Percentiles rank a stretch among this genome's conserved stretches.
These are phyloP conservation scores for Elaeis oleifera DNA, from an alignment of 202 grass and related monocot species.

Conservation along the genomic window DNA sequence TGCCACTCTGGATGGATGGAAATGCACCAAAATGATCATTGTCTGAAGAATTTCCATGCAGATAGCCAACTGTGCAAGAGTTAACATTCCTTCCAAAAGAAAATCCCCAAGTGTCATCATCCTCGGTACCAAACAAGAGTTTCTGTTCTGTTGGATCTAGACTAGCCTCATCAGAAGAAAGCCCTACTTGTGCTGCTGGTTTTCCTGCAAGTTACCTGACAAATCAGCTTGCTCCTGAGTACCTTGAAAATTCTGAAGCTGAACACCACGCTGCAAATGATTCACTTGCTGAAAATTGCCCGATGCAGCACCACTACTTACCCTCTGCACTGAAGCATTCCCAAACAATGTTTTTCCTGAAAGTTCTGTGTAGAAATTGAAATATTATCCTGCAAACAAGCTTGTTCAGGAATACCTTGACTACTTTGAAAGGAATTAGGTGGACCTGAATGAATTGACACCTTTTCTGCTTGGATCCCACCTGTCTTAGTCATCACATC, in stretches of 20 bases:
- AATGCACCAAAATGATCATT: conserved; percentile 52
- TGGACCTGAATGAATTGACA: conserved; percentile 12
- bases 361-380: conserved; percentile 56
- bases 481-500: conserved; percentile 38
- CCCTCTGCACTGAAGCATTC: conserved; percentile 32
- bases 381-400: conserved; percentile 20
- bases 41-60: conserved; percentile 43
- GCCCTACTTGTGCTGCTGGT: conserved; percentile 39
- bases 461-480: conserved; percentile 39
- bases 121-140: conserved; percentile 67
- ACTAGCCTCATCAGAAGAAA: conserved; percentile 54
- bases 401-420: conserved; percentile 41
- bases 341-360: conserved; percentile 56
- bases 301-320: conserved; percentile 44
- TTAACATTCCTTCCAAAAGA: conserved; percentile 46
- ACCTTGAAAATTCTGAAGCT: conserved; percentile 45
- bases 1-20: conserved; percentile 85
- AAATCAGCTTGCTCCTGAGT: conserved; percentile 41
- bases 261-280: conserved; percentile 49
- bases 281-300: conserved; percentile 48
- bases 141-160: conserved; percentile 96
- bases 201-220: conserved; percentile 48
- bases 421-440: conserved; percentile 52
- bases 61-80: conserved; percentile 24
- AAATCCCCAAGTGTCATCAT: conserved; percentile 77